phyloP scores from a whole-genome alignment of 2,329 filamentous ascomycete genomes.

The Aspergillus brunneoviolaceus region DNA sequence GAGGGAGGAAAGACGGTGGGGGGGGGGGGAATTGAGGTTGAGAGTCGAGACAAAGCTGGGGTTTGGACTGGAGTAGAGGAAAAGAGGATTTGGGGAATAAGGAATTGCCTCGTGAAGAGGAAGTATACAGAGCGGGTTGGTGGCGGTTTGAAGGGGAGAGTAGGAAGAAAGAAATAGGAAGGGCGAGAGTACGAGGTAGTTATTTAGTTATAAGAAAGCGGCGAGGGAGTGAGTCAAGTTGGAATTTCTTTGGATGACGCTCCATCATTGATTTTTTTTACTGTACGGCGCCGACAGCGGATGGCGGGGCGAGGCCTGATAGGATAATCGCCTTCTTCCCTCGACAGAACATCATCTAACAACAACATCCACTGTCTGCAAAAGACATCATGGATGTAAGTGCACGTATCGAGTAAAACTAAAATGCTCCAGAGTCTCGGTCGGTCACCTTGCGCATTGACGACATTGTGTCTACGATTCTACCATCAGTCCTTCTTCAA shows the following conservation, averaged over 20 bases:
- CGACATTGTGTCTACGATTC: no score
- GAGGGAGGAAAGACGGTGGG: slow-evolving; percentile 4
- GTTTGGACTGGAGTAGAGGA: not conserved
- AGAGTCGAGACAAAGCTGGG: not conserved
- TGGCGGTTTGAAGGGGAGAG: not conserved
- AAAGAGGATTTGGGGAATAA: not conserved
- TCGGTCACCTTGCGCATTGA: no score
- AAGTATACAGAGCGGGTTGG: not conserved
- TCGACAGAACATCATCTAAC: no score
- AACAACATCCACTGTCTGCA: no score
- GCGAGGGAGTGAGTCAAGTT: slow-evolving; percentile 13
- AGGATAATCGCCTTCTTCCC: not conserved
- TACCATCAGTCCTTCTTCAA: not conserved
- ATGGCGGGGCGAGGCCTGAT: slow-evolving; percentile 8
- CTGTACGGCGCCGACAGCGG: slow-evolving; percentile 19
- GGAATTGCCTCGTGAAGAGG: not conserved
- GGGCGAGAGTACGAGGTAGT: slow-evolving; percentile 3
- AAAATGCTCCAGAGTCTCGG: no score
- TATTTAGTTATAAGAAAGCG: not conserved
- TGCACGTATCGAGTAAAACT: no score
- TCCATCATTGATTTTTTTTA: not conserved
- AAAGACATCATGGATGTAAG: no score
- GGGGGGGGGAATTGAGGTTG: slow-evolving; percentile 1
- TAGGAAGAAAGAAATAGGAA: slow-evolving; percentile 1
- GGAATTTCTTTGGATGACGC: slow-evolving; percentile 7